Evolutionary conservation across 2,329 filamentous ascomycete species (phyloP).

Genomic region (Purpureocillium takamizusanense): DNA sequence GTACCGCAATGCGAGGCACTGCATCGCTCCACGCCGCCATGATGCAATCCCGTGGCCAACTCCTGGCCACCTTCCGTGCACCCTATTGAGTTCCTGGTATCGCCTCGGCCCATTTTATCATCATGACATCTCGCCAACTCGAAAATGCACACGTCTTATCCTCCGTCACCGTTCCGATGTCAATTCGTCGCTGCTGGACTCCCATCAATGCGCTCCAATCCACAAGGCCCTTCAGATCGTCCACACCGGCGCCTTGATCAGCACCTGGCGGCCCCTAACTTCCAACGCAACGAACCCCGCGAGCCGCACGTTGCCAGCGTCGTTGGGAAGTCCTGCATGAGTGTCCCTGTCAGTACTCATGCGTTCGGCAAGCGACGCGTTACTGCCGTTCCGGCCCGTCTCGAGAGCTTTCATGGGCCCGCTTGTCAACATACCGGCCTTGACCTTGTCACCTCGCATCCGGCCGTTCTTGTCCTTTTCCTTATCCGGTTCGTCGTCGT

Average conservation of each 20-base stretch:
- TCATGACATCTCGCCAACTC: too few species aligned
- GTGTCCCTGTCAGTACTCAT: constrained; percentile 30
- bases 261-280: constrained; percentile 65
- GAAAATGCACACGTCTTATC: too few species aligned
- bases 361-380: constrained; percentile 17
- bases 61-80: neutral
- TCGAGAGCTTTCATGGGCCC: constrained; percentile 4
- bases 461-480: constrained; percentile 34
- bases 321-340: constrained; percentile 31
- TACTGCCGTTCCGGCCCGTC: constrained; percentile 11
- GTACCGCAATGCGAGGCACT: neutral
- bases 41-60: too few species aligned
- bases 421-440: constrained; percentile 33
- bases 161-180: too few species aligned
- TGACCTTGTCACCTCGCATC: constrained; percentile 32
- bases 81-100: neutral
- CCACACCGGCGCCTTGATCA: constrained; percentile 71
- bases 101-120: neutral
- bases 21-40: too few species aligned
- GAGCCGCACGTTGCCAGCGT: constrained; percentile 55
- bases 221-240: constrained; percentile 25
- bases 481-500: constrained; percentile 31
- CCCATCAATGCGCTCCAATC: neutral
- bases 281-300: constrained; percentile 68
- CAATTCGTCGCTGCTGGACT: too few species aligned